phyloP scores from a whole-genome alignment of 352 stramenopile genomes.

The Phytopythium chamaehyphon region DNA sequence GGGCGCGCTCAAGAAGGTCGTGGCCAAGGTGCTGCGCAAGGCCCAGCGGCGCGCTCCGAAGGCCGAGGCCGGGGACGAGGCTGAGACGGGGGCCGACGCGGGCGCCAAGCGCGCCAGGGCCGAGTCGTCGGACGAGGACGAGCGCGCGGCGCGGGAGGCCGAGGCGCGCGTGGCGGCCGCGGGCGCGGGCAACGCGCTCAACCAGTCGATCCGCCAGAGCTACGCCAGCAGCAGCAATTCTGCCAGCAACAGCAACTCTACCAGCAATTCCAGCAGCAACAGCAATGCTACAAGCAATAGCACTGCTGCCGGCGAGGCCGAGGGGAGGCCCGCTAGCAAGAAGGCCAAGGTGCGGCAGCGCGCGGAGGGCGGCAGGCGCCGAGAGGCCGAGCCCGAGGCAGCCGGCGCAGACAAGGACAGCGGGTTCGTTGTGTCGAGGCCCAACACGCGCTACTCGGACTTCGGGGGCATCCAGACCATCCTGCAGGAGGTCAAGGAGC shows the following conservation, averaged over 20 bases:
- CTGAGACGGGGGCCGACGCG: too few species aligned
- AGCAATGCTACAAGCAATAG: background rate
- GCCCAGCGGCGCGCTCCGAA: constrained; percentile 12
- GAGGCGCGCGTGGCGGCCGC: constrained; percentile 36
- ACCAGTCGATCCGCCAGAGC: constrained; percentile 72
- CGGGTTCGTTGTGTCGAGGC: constrained; percentile 70
- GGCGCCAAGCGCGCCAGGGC: constrained; percentile 45
- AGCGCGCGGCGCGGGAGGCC: constrained; percentile 43
- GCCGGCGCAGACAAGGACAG: constrained; percentile 14
- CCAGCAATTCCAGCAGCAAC: background rate
- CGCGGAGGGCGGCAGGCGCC: constrained; percentile 13
- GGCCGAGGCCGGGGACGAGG: too few species aligned
- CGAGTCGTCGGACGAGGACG: constrained; percentile 62
- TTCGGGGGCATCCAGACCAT: constrained; percentile 87
- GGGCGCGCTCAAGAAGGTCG: constrained; percentile 55
- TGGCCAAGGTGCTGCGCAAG: constrained; percentile 73
- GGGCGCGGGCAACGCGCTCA: constrained; percentile 53
- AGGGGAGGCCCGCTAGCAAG: constrained; percentile 55
- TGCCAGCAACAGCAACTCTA: constrained; percentile 5
- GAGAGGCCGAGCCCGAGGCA: background rate
- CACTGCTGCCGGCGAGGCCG: constrained; percentile 5
- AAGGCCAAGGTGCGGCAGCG: constrained; percentile 67
- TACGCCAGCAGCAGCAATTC: constrained; percentile 65
- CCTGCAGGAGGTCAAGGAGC: constrained; percentile 88
- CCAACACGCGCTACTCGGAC: constrained; percentile 82